Base-by-base conservation (phyloP, 148 eudicot genomes). In the Agrostemma githago region DNA sequence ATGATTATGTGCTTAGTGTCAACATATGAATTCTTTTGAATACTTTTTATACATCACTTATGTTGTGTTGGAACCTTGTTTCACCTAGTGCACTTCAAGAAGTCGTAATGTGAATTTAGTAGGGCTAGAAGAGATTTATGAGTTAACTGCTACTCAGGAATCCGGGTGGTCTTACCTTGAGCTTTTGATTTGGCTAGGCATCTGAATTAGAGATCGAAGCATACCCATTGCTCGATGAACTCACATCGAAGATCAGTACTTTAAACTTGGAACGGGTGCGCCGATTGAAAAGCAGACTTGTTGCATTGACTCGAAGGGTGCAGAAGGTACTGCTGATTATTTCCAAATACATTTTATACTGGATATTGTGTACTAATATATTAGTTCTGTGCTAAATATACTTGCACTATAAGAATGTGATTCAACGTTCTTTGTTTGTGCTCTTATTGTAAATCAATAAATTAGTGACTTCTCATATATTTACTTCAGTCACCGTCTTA, bases 211-310 rank as follows among this genome's bases (percentile, higher is more conserved):
- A 92, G 79, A 89, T 96, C 51, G 99, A 92, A 85, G 96, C 94
- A 80, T 96, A 96, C 80, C 99, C 99, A 67, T 71, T 96, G 89
- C 89, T 96, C 75, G 99, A 96, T 82, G 99, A 96, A 86, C 94
- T 96, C 60, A 89, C 96, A 34, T 92, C 97, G 71, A 88, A 90
- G 79, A 96, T 92, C 82, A 96, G 97, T 79, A 92, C 99, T 74
- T 75, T 87, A 70, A 96, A 89, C 78, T 83, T 96, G 88, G 99
- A 96, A 83, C 78, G 92, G 57, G 97, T 80, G 44, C 96, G 99
- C 8, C 81, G 99, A 82, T 72, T 90, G 79, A 96, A 96, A 86
- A 92, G 99, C 90, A 86, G 96, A 79, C 97, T 96, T 67, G 91
- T 96, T 68, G 95, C 97, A 43, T 72, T 92, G 82, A 96, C 99